Base-by-base conservation (phyloP, 2,329 filamentous ascomycete species). In the Fusarium oxysporum region DNA sequence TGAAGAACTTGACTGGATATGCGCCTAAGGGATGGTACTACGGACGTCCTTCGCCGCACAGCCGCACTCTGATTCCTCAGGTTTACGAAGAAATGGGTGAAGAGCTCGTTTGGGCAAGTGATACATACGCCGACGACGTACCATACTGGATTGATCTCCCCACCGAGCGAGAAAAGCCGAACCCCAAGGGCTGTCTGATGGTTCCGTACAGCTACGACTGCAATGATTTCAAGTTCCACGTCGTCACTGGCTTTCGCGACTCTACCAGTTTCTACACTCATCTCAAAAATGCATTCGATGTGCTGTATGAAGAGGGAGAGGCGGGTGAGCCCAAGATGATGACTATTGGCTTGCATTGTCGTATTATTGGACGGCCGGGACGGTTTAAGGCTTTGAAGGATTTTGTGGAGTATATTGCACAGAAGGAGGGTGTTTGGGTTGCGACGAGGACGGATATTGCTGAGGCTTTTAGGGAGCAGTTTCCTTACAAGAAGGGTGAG, bases 191-290 rank as follows among this genome's bases (percentile, higher is more conserved):
- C 0, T 66, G 60, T 50, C 59, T 66, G 0, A 66, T 66, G 63
- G 54, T 66, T 8, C 61, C 61, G 2, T 51, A 66, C 16, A 66
- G 61, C 33, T 66, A 65, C 25, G 61, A 65, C 19, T 65, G 63
- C 12, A 65, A 65, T 13, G 63, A 66, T 6, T 66, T 66, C 10
- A 66, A 59, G 13, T 65, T 66, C 2, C 38, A 65, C 5, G 54
- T 48, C 1, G 11, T 23, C 8, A 65, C 63, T 13, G 61, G 63
- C 2, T 59, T 66, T 11, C 45, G 33, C 3, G 61, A 45, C 16
- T 38, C 63, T 7, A 41, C 14, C 1, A 48, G 48, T 2, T 66
- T 66, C 25, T 58, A 44, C n/a, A 50, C 43, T 2, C 63, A 66
- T 12, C 16, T 66, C 2, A 65, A 65, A 21, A 66, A 65, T 5